Evolutionary conservation across 176 grass and related monocot genomes (phyloP), one percentile per base, ranked within the genome.

Genomic region (Otatea glauca): DNA sequence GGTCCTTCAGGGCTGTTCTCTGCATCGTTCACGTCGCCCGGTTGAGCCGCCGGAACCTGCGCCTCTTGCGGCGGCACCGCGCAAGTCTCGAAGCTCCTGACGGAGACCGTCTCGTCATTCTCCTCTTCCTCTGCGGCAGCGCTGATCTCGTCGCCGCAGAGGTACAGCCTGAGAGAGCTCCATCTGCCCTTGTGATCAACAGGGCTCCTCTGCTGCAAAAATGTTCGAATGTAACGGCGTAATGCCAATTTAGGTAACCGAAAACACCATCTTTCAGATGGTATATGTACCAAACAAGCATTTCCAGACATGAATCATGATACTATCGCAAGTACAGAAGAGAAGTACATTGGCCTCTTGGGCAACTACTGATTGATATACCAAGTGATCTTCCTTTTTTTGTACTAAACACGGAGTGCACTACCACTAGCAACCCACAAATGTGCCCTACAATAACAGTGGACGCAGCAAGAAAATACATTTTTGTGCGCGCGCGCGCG

Each of bases 91-190:
- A 85, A 87, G 81, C 91, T 86, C 51, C 84, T 89, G 66, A 21
- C 51, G 34, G 92, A 94, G 44, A 62, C 81, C 13, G 86, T 86
- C 49, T 85, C 88, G n/a, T 84, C 83, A 0, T 88, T 59, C 20
- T 88, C 88, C 17, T 73, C 81, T 0, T 81, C 88, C 21, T 68
- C 78, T 23, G 35, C 53, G 9, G 68, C 81, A 1, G 88, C 70
- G 47, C 80, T 85, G 7, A 80, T n/a, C 75, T 99, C 93, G 42
- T 94, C 92, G 72, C 96, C 91, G 60, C 96, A 99, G 18, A 99
- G 80, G 81, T 99, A 99, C 23, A 85, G 59, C 75, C 85, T 77
- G 29, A 99, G 83, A 6, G 91, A 90, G 47, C 77, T 50, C 93
- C 96, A 92, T 34, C 90, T 89, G 35, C 65, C 87, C 84, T 92